Evolutionary conservation across 306 rosid species (phyloP).

Genomic region (Dalbergia oliveri): DNA sequence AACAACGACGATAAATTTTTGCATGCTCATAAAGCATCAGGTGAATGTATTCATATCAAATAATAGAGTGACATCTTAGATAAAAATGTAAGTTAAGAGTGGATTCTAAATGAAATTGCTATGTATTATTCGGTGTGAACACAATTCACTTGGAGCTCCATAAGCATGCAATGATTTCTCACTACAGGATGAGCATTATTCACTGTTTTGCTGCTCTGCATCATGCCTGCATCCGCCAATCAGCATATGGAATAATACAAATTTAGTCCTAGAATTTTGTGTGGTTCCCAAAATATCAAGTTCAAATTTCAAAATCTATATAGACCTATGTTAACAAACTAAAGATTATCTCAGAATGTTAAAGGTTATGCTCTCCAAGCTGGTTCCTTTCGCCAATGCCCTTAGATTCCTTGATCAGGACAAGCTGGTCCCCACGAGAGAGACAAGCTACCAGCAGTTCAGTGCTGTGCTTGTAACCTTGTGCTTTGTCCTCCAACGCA

Average conservation of each 20-base stretch:
- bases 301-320: constrained; percentile 16
- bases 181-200: background rate
- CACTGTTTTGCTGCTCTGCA: constrained; percentile 21
- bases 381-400: constrained; percentile 32
- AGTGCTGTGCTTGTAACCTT: constrained; percentile 32
- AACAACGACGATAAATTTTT: background rate
- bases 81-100: no score
- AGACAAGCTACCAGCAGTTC: constrained; percentile 6
- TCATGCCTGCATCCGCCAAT: background rate
- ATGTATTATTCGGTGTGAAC: no score
- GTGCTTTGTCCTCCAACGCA: constrained; percentile 40
- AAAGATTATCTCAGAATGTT: constrained; percentile 15
- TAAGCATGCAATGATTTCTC: background rate
- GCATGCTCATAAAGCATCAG: no score
- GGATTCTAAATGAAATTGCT: no score
- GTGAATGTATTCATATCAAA: no score
- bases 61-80: no score
- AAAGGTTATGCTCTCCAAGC: constrained; percentile 36
- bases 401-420: constrained; percentile 43
- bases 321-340: background rate
- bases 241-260: background rate
- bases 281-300: background rate
- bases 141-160: no score
- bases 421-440: constrained; percentile 47
- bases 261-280: background rate